Evolutionary conservation across 2,329 filamentous ascomycete genomes (phyloP).

Genomic region (Ophiobolus disseminans): DNA sequence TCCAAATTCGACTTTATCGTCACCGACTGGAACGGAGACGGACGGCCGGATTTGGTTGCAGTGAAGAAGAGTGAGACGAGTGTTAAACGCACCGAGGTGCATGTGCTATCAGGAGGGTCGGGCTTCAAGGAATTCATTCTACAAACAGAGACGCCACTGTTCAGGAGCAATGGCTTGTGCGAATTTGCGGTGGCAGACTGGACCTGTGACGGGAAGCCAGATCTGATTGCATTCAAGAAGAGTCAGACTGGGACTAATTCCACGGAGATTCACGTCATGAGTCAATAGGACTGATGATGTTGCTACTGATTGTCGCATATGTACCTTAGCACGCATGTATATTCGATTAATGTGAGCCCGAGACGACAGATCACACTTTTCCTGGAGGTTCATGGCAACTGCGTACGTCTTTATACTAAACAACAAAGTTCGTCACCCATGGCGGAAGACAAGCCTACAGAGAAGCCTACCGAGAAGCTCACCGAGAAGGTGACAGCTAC

Average conservation of each 20-base stretch:
- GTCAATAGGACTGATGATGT: slow-evolving; percentile 2
- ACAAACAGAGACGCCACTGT: background rate
- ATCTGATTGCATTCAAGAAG: slow-evolving; percentile 6
- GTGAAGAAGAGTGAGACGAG: slow-evolving; percentile 3
- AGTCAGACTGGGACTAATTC: slow-evolving; percentile 1
- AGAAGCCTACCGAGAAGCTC: too few species aligned
- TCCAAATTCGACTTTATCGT: background rate
- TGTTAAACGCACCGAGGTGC: background rate
- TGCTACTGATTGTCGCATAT: too few species aligned
- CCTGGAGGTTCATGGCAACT: too few species aligned
- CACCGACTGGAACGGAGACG: slow-evolving; percentile 6
- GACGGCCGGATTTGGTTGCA: slow-evolving; percentile 1
- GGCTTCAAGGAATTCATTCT: slow-evolving; percentile 3
- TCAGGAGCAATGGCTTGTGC: background rate
- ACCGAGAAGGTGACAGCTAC: too few species aligned
- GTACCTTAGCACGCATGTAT: too few species aligned
- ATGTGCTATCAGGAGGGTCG: slow-evolving; percentile 4
- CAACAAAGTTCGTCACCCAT: too few species aligned
- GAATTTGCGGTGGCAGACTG: slow-evolving; percentile 6
- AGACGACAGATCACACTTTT: too few species aligned
- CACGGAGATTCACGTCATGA: slow-evolving; percentile 9
- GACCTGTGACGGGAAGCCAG: slow-evolving; percentile 1
- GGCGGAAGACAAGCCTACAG: too few species aligned
- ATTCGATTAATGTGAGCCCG: too few species aligned
- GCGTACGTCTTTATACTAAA: too few species aligned